Conservation (phyloP, 805 yeast species). For the Jamesozyma piceae region DNA sequence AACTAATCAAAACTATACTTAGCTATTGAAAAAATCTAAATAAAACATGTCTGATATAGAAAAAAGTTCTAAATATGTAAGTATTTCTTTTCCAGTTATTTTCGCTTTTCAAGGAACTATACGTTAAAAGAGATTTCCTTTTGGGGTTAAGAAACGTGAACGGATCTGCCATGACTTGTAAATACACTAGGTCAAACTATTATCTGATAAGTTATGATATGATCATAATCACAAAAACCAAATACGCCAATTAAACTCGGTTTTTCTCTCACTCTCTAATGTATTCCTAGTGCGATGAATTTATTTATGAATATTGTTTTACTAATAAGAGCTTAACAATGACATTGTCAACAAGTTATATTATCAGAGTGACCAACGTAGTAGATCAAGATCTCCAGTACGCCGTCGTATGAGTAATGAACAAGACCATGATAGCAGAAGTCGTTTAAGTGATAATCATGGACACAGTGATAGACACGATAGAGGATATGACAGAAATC, state of each 20-base stretch:
- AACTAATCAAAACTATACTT: neutral
- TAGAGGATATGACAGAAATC: neutral
- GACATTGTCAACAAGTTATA: neutral
- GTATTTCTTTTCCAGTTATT: neutral
- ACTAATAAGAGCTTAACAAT: neutral
- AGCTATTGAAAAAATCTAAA: neutral
- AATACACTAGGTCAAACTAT: too few relatives aligned
- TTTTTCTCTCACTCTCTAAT: neutral
- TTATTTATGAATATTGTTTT: neutral
- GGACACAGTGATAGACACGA: conserved; percentile 7
- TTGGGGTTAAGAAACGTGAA: neutral
- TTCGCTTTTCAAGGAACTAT: neutral
- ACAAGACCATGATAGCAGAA: neutral
- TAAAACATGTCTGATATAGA: conserved; percentile 5
- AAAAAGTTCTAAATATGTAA: conserved; percentile 6
- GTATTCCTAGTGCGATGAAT: neutral
- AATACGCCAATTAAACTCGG: neutral
- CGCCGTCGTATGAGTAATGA: conserved; percentile 8
- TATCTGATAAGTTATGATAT: too few relatives aligned
- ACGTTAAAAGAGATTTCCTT: neutral
- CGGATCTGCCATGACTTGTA: neutral
- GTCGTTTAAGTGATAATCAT: conserved; percentile 9
- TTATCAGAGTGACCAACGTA: conserved; percentile 6
- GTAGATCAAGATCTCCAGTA: conserved; percentile 20
- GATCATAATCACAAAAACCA: too few relatives aligned